phyloP scores from a whole-genome alignment of 192 early-diverging fungal species.

The Coemansia sp. region DNA sequence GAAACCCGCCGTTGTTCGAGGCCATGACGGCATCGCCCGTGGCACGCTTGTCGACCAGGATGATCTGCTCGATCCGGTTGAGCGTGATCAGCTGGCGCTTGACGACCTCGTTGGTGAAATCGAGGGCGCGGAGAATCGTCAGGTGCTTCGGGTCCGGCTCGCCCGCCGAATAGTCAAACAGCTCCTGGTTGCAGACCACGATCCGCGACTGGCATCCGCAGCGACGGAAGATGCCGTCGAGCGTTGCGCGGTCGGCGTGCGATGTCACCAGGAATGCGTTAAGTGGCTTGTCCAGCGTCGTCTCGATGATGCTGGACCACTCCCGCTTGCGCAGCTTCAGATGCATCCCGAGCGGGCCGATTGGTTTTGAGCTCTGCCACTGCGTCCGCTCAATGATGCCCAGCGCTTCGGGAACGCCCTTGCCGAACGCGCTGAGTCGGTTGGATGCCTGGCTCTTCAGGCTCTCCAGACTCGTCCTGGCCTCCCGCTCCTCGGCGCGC shows the following conservation, averaged over 20 bases:
- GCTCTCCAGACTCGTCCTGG: conserved; percentile 38
- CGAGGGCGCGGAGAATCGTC: conserved; percentile 64
- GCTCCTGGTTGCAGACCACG: conserved; percentile 61
- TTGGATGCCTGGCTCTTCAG: conserved; percentile 66
- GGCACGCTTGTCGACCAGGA: conserved; percentile 60
- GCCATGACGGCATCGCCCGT: conserved; percentile 48
- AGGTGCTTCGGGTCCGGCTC: conserved; percentile 62
- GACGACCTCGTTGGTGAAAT: conserved; percentile 68
- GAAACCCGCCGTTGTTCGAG: conserved; percentile 58
- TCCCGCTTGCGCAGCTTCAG: conserved; percentile 60
- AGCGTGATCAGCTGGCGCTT: conserved; percentile 73
- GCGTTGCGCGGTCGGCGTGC: conserved; percentile 60
- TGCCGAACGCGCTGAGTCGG: conserved; percentile 73
- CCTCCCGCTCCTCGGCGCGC: conserved; percentile 19
- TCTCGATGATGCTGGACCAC: conserved; percentile 66
- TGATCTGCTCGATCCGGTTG: conserved; percentile 67
- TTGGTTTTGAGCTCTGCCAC: conserved; percentile 55
- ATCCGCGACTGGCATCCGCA: conserved; percentile 58
- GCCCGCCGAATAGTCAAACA: conserved; percentile 68
- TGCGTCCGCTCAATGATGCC: conserved; percentile 50
- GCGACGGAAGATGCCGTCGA: conserved; percentile 58
- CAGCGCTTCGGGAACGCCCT: conserved; percentile 62
- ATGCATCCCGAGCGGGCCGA: conserved; percentile 72
- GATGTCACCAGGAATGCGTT: conserved; percentile 71
- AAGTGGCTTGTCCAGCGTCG: conserved; percentile 60